A percentile compares a stretch with the other conserved stretches of the same genome.
Evolutionary conservation across 164 flowering plant genomes (phyloP).

Genomic region (Umbellularia californica): DNA sequence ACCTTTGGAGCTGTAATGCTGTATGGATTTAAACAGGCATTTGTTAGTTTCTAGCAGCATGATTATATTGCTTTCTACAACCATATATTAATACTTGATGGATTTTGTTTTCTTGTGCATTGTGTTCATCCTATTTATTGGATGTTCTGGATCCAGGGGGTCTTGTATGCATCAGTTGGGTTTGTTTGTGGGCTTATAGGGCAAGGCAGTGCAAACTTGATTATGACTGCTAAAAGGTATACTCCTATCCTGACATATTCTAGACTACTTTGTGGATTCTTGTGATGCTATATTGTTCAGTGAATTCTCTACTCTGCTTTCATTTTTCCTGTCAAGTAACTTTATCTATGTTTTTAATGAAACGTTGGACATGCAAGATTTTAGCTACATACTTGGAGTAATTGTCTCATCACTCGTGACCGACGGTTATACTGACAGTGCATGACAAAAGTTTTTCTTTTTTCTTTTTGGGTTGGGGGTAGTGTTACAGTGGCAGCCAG

Average conservation of each 20-base stretch:
- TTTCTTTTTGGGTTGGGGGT: no score
- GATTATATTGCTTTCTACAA: not conserved
- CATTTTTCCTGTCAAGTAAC: not conserved
- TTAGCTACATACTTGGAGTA: no score
- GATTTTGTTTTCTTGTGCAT: not conserved
- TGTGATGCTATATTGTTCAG: not conserved
- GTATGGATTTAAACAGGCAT: not conserved
- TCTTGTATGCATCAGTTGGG: conserved; percentile 81
- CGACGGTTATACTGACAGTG: no score
- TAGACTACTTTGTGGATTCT: not conserved
- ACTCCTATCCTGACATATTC: not conserved
- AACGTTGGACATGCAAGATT: no score
- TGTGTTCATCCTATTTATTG: not conserved
- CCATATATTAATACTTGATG: not conserved
- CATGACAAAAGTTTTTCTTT: no score
- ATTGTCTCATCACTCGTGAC: no score
- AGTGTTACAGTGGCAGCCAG: no score
- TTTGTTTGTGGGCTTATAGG: conserved; percentile 90
- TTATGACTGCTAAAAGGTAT: conserved; percentile 94
- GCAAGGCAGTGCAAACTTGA: conserved; percentile 94
- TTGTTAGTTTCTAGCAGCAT: not conserved
- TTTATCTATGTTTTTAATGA: no score
- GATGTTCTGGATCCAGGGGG: conserved; percentile 45
- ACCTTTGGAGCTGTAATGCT: not conserved
- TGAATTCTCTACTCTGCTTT: conserved; percentile 1